Percentiles rank a stretch among this genome's conserved stretches.
Conservation (phyloP, 345 rosid genomes). For the Eutrema heterophyllum region DNA sequence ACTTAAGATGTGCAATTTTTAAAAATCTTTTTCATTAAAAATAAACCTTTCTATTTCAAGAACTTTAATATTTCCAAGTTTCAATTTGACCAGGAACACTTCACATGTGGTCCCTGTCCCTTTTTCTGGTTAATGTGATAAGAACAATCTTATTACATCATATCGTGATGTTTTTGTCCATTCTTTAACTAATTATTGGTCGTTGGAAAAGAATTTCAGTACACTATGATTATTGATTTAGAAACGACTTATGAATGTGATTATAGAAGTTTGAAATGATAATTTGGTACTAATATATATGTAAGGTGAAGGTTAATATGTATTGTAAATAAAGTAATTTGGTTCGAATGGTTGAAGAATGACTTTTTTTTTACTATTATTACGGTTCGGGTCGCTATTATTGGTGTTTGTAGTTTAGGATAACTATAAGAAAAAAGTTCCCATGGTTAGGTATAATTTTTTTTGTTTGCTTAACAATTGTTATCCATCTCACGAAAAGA, state of each 20-base stretch:
- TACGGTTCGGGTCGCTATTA: conserved; percentile 14
- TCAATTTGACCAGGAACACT: conserved; percentile 37
- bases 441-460: conserved; percentile 9
- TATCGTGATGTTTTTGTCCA: conserved; percentile 23
- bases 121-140: conserved; percentile 22
- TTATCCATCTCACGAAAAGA: conserved; percentile 23
- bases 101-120: conserved; percentile 26
- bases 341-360: neutral
- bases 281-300: too few species aligned
- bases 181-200: conserved; percentile 15
- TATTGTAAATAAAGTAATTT: neutral
- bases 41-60: conserved; percentile 23
- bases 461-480: conserved; percentile 13
- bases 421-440: conserved; percentile 13
- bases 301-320: neutral
- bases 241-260: neutral
- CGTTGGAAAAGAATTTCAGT: neutral
- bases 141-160: conserved; percentile 25
- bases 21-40: conserved; percentile 8
- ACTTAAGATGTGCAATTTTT: conserved; percentile 17
- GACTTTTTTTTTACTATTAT: conserved; percentile 1
- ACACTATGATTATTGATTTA: neutral
- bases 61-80: conserved; percentile 31
- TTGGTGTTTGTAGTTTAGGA: conserved; percentile 18
- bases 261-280: neutral